These are phyloP conservation scores for Hevea brasiliensis DNA, from an alignment of 345 rosid species.

Conservation along the genomic window DNA sequence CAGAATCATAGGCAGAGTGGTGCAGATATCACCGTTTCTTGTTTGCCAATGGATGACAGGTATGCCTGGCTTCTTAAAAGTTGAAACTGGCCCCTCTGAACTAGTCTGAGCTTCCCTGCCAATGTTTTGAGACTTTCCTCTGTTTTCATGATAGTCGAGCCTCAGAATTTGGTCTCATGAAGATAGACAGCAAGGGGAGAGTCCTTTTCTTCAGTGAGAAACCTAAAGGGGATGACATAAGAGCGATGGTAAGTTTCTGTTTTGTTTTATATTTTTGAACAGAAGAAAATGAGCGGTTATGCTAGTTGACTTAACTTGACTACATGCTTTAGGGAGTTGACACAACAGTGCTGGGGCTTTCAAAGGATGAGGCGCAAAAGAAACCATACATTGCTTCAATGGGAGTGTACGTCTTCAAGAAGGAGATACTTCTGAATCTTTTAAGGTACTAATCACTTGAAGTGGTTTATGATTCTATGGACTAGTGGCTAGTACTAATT, in stretches of 20 bases:
- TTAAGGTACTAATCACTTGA: conserved; percentile 54
- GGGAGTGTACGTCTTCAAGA: conserved; percentile 96
- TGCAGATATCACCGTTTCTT: conserved; percentile 86
- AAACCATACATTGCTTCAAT: conserved; percentile 97
- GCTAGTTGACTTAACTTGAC: background rate
- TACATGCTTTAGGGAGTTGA: conserved; percentile 65
- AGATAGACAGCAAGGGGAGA: conserved; percentile 86
- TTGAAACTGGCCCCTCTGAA: too few relatives aligned
- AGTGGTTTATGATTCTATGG: background rate
- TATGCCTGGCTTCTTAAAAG: conserved; percentile 20
- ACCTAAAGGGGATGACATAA: conserved; percentile 76
- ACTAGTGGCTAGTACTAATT: background rate
- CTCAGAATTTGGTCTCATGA: conserved; percentile 96
- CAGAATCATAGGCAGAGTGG: conserved; percentile 92
- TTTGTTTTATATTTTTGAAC: background rate
- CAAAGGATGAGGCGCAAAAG: conserved; percentile 71
- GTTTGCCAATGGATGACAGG: conserved; percentile 83
- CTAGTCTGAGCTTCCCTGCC: too few relatives aligned
- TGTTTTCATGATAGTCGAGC: conserved; percentile 73
- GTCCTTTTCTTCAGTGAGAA: conserved; percentile 84
- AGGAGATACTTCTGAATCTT: conserved; percentile 88
- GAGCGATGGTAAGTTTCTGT: conserved; percentile 62
- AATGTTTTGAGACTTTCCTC: conserved; percentile 21
- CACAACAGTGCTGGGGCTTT: conserved; percentile 78
- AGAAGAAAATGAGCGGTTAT: background rate